Evolutionary conservation across 2,329 filamentous ascomycete genomes (phyloP).

Genomic region (Atkinsonella hypoxylon): DNA sequence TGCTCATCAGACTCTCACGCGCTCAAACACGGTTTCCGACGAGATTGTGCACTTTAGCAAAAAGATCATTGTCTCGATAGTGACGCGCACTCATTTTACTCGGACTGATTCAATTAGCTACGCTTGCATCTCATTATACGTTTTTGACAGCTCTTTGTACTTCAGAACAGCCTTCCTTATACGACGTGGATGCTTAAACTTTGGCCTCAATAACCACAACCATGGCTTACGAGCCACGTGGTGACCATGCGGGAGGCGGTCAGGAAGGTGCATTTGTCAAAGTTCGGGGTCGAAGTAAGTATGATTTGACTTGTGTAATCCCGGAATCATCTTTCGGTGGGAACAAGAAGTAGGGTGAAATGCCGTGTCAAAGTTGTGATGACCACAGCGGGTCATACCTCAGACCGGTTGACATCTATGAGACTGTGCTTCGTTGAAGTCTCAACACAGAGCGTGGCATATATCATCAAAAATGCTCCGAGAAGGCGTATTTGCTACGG

Average conservation of each 20-base stretch:
- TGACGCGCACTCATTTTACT: too few species aligned
- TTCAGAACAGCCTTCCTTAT: not conserved
- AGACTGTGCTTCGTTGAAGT: too few species aligned
- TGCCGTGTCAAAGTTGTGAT: not conserved
- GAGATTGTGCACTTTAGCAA: not conserved
- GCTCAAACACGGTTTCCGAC: constrained; percentile 1
- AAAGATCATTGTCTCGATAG: too few species aligned
- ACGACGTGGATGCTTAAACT: constrained; percentile 5
- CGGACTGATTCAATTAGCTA: too few species aligned
- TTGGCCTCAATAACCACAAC: constrained; percentile 6
- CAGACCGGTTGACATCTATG: too few species aligned
- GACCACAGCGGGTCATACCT: too few species aligned
- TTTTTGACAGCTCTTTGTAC: not conserved
- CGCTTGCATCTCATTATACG: not conserved
- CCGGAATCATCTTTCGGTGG: not conserved
- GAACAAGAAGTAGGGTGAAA: not conserved
- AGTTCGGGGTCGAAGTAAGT: constrained; percentile 41
- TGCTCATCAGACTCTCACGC: not conserved
- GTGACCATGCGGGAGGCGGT: constrained; percentile 33
- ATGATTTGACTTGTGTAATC: constrained; percentile 2
- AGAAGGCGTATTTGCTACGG: too few species aligned
- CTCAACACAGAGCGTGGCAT: too few species aligned
- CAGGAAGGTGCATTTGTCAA: constrained; percentile 35
- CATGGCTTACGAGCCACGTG: constrained; percentile 44
- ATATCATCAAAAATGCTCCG: too few species aligned